Evolutionary conservation across 768 basidiomycete genomes (phyloP), one percentile per base, ranked within the genome.

Genomic region (Mycena vitilis): DNA sequence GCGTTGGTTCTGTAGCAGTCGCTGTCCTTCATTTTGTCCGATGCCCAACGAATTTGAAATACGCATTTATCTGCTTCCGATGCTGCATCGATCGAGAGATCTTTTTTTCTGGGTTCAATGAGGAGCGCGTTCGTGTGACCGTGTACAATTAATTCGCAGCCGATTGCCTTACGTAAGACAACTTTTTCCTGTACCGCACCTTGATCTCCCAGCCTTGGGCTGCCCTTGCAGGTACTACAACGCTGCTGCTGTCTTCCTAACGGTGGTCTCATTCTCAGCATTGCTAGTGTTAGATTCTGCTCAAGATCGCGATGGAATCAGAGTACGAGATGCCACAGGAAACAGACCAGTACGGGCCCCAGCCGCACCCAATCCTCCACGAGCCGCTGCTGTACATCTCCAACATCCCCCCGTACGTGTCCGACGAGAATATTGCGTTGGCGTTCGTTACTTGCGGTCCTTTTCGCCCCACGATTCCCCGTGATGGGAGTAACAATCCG

Each of bases 341-440:
- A 77, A 42, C 71, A 16, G 75, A 78, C 23, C 69, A 68, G 57
- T 70, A 75, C 45, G 81, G 78, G 30, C 83, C 84, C 18, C 83
- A 89, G 72, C 86, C 87, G 62, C 94, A 95, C 75, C 94, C 94
- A 38, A 95, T 93, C 81, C 87, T 95, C 72, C 91, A 92, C 76
- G 93, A 95, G 75, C 92, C 94, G 22, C 76, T 93, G 68, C 83
- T 95, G 53, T 91, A 94, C 82, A 90, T 95, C 79, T 88, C 94
- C 25, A 91, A 89, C 78, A 79, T 95, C 49, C 91, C 95, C 6
- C 80, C 89, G 42, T 88, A 86, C 79, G 86, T 94, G 59, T 82
- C 88, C 60, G 94, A 95, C 78, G 89, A 93, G 75, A 89, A 89
- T 73, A 84, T 95, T 25, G 94, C 94, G 2, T 73, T 86, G 69